Conservation (phyloP, 1,284 basidiomycete species). For the Grifola frondosa region DNA sequence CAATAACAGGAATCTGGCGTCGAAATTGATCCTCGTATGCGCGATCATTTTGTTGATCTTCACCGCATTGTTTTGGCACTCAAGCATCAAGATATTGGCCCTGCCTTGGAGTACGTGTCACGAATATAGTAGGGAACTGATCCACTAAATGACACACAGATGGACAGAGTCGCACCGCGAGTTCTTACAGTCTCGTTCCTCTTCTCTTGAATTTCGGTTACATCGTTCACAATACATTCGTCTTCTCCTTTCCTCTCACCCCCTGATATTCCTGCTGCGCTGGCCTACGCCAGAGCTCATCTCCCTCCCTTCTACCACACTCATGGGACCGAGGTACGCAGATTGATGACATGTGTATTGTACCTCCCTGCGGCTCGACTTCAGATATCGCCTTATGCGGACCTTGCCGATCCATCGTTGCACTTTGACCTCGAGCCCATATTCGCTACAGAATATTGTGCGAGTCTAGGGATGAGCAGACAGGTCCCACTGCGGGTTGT, state of each 20-base stretch:
- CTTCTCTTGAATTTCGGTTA: slow-evolving; percentile 81
- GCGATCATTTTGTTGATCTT: slow-evolving; percentile 67
- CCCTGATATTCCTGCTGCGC: slow-evolving; percentile 56
- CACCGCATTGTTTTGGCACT: slow-evolving; percentile 75
- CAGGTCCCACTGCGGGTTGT: slow-evolving; percentile 86
- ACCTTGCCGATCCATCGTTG: slow-evolving; percentile 65
- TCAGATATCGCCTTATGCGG: slow-evolving; percentile 70
- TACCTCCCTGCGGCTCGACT: slow-evolving; percentile 69
- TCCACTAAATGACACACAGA: slow-evolving; percentile 38
- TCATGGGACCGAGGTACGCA: slow-evolving; percentile 66
- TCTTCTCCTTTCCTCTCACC: slow-evolving; percentile 60
- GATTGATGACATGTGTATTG: slow-evolving; percentile 74
- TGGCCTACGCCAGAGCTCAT: slow-evolving; percentile 72
- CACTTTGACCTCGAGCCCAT: slow-evolving; percentile 78
- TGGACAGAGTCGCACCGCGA: slow-evolving; percentile 72
- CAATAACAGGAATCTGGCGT: slow-evolving; percentile 65
- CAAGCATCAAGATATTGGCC: slow-evolving; percentile 61
- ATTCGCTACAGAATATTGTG: slow-evolving; percentile 89
- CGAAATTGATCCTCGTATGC: slow-evolving; percentile 56
- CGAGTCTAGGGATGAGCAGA: slow-evolving; percentile 81
- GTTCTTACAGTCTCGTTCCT: slow-evolving; percentile 69
- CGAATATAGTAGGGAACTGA: slow-evolving; percentile 5
- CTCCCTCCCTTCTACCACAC: slow-evolving; percentile 69
- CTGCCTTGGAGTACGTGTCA: slow-evolving; percentile 68
- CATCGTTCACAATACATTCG: slow-evolving; percentile 86